Base-by-base conservation (phyloP, 1,284 basidiomycete genomes). In the Leccinum solheimii region DNA sequence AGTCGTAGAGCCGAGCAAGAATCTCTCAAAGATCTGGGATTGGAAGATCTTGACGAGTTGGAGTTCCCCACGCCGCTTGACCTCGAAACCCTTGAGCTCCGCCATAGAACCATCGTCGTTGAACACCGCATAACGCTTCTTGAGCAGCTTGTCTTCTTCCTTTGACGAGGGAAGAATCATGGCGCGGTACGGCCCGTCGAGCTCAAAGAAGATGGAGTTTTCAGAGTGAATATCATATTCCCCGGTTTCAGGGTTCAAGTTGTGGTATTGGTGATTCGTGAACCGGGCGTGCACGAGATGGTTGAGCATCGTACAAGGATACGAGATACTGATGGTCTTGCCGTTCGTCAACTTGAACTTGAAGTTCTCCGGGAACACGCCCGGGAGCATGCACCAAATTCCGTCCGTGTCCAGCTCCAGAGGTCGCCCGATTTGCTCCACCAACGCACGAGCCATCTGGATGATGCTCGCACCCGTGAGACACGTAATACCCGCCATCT, bases 1-100 rank as follows among this genome's bases (percentile, higher is more conserved):
- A 1, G 94, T 93, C 0, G 96, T 98, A 1, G 85, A 82, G 0
- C 97, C 97, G 0, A 98, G 86, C 54, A 99, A 78, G 80, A 99
- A 99, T 73, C 94, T 97, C 78, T 97, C 95, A 75, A 99, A 99
- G 71, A 99, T 95, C 71, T 97, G 94, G 6, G 94, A 95, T 75
- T 99, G 97, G 84, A 99, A 99, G 69, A 97, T 97, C 80, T 99
- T 99, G 89, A 99, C 97, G 71, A 99, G 88, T 72, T 99, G 97
- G 58, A 99, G 82, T 76, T 99, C 30, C 52, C 97, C 97, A 58
- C 97, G 86, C 62, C 97, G 92, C 78, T 99, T 99, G 66, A 99
- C 96, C 74, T 99, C 97, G 78, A 99, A 99, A 0, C 97, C 97
- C 74, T 99, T 99, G 69, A 99, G 80, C 75, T 99, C 97, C 2